phyloP scores from a whole-genome alignment of 352 stramenopile species.

The Pythium coloratum region DNA sequence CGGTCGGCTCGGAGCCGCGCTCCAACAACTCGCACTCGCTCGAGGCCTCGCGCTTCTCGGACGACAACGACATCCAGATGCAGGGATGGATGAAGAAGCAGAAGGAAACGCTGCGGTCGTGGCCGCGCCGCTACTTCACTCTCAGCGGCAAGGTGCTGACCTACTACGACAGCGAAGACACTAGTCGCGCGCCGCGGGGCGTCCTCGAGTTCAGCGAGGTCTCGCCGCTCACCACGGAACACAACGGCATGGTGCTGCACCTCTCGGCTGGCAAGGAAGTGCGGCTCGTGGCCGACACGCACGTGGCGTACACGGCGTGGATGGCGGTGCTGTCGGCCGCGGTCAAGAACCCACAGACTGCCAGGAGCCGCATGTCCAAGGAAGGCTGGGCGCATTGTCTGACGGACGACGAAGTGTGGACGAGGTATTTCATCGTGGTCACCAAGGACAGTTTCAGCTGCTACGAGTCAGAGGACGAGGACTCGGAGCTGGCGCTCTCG shows the following conservation, averaged over 20 bases:
- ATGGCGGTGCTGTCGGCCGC: constrained; percentile 69
- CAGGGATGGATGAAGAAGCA: constrained; percentile 86
- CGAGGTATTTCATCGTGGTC: constrained; percentile 70
- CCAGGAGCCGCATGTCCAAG: constrained; percentile 57
- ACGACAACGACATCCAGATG: constrained; percentile 78
- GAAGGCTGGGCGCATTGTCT: constrained; percentile 76
- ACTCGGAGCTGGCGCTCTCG: constrained; percentile 64
- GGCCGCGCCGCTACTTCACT: constrained; percentile 70
- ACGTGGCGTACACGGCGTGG: constrained; percentile 78
- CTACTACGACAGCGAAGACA: constrained; percentile 85
- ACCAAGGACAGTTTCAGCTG: constrained; percentile 80
- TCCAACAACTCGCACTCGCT: constrained; percentile 34
- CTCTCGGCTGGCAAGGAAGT: constrained; percentile 67
- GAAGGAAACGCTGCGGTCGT: constrained; percentile 75
- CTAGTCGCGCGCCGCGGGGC: constrained; percentile 50
- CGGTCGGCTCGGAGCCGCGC: constrained; percentile 8
- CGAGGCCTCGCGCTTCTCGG: constrained; percentile 44
- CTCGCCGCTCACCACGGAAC: constrained; percentile 65
- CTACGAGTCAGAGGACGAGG: constrained; percentile 73
- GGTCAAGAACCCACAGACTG: constrained; percentile 52
- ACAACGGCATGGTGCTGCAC: constrained; percentile 76
- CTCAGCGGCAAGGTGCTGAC: constrained; percentile 69
- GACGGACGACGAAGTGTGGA: constrained; percentile 76
- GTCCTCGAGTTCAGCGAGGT: constrained; percentile 74
- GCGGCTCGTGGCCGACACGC: constrained; percentile 72